Percentiles rank a stretch among this genome's conserved stretches.
Conservation (phyloP, 2,329 filamentous ascomycete genomes). For the Penicillium capsulatum region DNA sequence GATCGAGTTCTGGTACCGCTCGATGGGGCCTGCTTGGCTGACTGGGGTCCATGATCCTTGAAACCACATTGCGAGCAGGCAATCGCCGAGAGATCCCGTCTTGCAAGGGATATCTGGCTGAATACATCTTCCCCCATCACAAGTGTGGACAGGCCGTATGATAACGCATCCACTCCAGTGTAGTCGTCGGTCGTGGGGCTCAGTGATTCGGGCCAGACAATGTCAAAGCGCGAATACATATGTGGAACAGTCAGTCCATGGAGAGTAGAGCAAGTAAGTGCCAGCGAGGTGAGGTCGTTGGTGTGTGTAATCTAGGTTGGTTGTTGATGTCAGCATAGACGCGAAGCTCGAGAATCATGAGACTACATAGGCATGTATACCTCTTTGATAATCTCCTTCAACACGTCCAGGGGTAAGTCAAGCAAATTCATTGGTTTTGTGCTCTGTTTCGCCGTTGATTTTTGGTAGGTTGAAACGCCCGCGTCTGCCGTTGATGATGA, state of each 20-base stretch:
- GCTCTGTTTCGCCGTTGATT: not conserved
- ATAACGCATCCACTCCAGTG: slow-evolving; percentile 74
- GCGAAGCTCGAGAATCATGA: not conserved
- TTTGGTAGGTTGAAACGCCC: slow-evolving; percentile 2
- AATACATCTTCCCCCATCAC: slow-evolving; percentile 68
- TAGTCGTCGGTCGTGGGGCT: slow-evolving; percentile 58
- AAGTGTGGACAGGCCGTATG: slow-evolving; percentile 74
- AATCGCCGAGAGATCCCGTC: not conserved
- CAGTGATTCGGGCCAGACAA: slow-evolving; percentile 76
- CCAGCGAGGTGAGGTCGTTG: slow-evolving; percentile 74
- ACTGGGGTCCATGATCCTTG: slow-evolving; percentile 18
- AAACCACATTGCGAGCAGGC: slow-evolving; percentile 33
- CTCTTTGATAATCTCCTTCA: slow-evolving; percentile 76
- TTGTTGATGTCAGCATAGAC: not conserved
- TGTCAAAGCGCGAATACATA: slow-evolving; percentile 82
- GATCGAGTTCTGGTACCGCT: slow-evolving; percentile 15
- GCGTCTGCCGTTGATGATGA: slow-evolving; percentile 9
- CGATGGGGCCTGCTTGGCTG: not conserved
- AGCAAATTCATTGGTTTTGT: slow-evolving; percentile 61
- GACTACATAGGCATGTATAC: slow-evolving; percentile 37
- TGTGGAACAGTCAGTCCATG: slow-evolving; percentile 70
- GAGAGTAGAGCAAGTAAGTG: slow-evolving; percentile 71
- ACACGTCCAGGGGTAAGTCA: slow-evolving; percentile 71
- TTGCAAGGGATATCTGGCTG: slow-evolving; percentile 44
- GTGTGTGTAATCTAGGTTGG: slow-evolving; percentile 73